Evolutionary conservation across 2,329 filamentous ascomycete genomes (phyloP).

Genomic region (Albifimbria verrucaria): DNA sequence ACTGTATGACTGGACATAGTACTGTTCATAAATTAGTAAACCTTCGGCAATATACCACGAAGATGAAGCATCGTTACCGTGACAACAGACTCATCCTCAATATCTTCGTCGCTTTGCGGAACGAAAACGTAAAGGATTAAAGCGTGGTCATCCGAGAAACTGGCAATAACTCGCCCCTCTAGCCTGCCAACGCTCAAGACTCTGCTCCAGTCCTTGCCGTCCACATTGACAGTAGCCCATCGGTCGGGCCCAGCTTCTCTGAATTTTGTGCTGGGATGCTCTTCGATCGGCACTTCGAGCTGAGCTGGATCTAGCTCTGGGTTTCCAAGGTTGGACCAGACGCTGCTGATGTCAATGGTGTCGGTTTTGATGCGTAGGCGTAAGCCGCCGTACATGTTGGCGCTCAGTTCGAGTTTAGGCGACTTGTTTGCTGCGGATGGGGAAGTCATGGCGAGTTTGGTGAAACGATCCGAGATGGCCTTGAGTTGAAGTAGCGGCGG

Average conservation of each 20-base stretch:
- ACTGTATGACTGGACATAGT: conserved; percentile 43
- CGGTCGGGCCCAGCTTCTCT: conserved; percentile 71
- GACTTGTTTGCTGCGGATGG: conserved; percentile 37
- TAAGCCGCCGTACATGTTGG: conserved; percentile 91
- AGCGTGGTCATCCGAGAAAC: conserved; percentile 77
- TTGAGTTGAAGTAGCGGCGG: conserved; percentile 87
- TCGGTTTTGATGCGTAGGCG: conserved; percentile 79
- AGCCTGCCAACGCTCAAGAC: conserved; percentile 90
- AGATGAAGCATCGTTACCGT: conserved; percentile 52
- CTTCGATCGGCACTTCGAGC: conserved; percentile 66
- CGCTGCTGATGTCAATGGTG: conserved; percentile 76
- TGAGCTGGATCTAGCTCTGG: conserved; percentile 80
- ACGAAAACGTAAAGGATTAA: conserved; percentile 82
- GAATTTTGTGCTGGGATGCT: conserved; percentile 81
- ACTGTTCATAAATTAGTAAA: conserved; percentile 27
- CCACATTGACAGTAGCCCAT: conserved; percentile 88
- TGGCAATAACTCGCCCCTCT: conserved; percentile 89
- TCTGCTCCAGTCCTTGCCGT: conserved; percentile 89
- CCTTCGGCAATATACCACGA: background rate
- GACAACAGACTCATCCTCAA: conserved; percentile 68
- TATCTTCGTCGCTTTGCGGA: conserved; percentile 63
- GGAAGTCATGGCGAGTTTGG: conserved; percentile 68
- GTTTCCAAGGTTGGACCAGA: conserved; percentile 83
- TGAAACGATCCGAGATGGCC: conserved; percentile 92
- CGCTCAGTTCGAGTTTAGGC: conserved; percentile 78